Base-by-base conservation (phyloP, 177 flowering plant genomes). In the Vitis hybrid region DNA sequence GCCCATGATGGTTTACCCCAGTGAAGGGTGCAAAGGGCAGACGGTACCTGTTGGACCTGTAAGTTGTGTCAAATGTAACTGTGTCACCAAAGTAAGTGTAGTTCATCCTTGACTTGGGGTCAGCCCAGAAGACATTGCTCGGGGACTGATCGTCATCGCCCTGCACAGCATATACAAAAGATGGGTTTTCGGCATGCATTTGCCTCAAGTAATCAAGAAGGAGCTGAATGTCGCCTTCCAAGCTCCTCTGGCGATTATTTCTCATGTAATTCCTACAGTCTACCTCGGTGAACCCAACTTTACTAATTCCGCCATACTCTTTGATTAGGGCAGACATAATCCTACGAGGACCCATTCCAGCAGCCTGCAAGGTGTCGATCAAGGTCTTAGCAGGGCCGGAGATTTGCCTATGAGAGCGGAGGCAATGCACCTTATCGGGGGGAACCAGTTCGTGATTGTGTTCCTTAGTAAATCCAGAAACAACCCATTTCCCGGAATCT, bases 91-190 rank as follows among this genome's bases (percentile, higher is more conserved):
- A 91, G 69, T 82, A 86, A 65, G 79, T 75, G 71, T 87, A 90
- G 65, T 88, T 83, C 69, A 58, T 72, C 80, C 85, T 86, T n/a
- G 90, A 82, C 72, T 78, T 88, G 12, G 84, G 78, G 76, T 91
- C 94, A 60, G 86, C 94, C 97, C 97, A 91, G 68, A 90, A 81
- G 12, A 89, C 83, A 80, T 86, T 91, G 70, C 86, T 77, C 71
- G 71, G 72, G 56, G 60, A 78, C 74, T 86, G 83, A 74, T 84
- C 89, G 32, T 87, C 92, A 57, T 84, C 86, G 26, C 89, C 84
- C 66, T 91, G 94, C 65, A 87, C 86, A 34, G 92, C 91, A 81
- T 82, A 92, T 66, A 84, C 90, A 73, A 89, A 90, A 23, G 80
- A 72, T 11, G 85, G 79, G 61, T 89, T 82, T 54, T 86, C 87